Evolutionary conservation across 1,284 basidiomycete genomes (phyloP), one percentile per base, ranked within the genome.

Genomic region (Irpex sp.): DNA sequence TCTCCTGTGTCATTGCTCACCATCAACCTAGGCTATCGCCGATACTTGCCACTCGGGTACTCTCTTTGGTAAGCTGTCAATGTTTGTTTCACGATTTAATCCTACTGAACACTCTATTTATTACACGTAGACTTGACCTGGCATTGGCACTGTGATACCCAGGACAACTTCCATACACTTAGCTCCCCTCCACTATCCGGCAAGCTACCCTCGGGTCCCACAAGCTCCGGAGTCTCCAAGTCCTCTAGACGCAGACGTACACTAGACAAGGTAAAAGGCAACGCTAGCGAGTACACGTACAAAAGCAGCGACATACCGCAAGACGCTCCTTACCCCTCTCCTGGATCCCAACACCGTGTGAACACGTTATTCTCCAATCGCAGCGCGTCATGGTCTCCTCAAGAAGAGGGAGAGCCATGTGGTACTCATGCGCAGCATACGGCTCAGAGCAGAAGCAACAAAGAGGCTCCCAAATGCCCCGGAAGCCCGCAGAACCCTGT

Each of bases 31-130:
- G 63, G 63, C 60, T 15, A 61, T 64, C 26, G 47, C 61, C 46
- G 63, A 64, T 50, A 58, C 57, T 4, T 64, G 63, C 36, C 63
- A 64, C 56, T 59, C 60, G 5, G 63, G 60, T 11, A 64, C 63
- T 5, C 60, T 64, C 50, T 33, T 64, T 8, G 63, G 62, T 60
- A 17, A 33, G 62, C 17, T 17, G 8, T 19, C 8, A 19, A 8
- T 17, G 13, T 51, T 26, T 51, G 17, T 13, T 51, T 17, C 21
- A 13, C 49, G 21, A 11, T 43, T 43, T 3, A 26, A 26, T 43
- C 39, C 15, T 15, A 43, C 15, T 26, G 26, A 26, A 26, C 26
- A 26, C 26, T 26, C 26, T 26, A 43, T 43, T 15, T 43, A 43
- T 26, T 26, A 26, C 26, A 26, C 26, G 26, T 17, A 51, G 49